Evolutionary conservation across 768 basidiomycete species (phyloP), one percentile per base, ranked within the genome.

Genomic region (Jaapia argillacea): DNA sequence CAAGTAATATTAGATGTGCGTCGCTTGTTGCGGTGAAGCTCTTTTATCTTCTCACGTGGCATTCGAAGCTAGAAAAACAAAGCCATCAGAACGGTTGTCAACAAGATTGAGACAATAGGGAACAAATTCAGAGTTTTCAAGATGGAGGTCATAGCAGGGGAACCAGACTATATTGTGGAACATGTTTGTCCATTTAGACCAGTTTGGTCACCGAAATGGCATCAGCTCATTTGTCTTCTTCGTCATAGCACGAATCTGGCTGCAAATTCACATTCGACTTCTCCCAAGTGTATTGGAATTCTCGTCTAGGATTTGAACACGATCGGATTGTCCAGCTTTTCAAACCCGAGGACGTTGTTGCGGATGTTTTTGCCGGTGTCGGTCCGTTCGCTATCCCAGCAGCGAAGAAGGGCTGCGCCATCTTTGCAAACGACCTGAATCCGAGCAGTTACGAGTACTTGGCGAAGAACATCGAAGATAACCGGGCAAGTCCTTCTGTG

Each of bases 271-370:
- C 74, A 1, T 98, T 99, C 54, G 92, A 99, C 59, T 99, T 98
- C 57, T 81, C 85, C 4, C 71, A 81, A 56, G 96, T 98, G 10
- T 99, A 99, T 62, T 99, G 93, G 93, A 99, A 99, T 66, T 94
- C 93, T 13, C 81, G 96, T 27, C 66, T 99, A 26, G 85, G 90
- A 45, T 79, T 81, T 3, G 96, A 99, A 57, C 96, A 99, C 56
- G 77, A 80, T 22, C 81, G 93, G 2, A 69, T 99, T 13, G 85
- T 98, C 33, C 58, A 72, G 14, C 51, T 70, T 26, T 93, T 97
- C 63, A 58, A 71, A 22, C 75, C 80, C 0, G 71, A 79, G 21
- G 88, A 90, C 42, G 75, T 98, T 16, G 62, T 98, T 20, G 92
- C 80, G 3, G 96, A 99, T 58, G 91, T 88, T 24, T 93, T 98